Percentiles rank a stretch among this genome's conserved stretches.
Evolutionary conservation across 208 protist species (phyloP).

Genomic region (Leishmania turanica): DNA sequence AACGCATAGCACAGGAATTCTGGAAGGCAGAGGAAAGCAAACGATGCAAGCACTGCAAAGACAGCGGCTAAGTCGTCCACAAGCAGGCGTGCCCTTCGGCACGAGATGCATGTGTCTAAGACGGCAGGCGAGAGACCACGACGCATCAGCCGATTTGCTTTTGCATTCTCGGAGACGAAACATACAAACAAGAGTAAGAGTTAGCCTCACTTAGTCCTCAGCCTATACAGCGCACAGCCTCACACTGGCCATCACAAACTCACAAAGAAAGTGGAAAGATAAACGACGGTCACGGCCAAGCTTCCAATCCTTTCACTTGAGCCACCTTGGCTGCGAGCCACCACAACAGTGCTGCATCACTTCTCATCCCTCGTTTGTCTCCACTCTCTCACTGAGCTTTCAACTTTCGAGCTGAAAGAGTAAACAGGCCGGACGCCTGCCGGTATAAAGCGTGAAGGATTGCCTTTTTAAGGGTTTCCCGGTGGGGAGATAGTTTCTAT

Average conservation of each 20-base stretch:
- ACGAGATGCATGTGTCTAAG: neutral
- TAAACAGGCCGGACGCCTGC: neutral
- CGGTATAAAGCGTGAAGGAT: neutral
- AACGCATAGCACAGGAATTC: neutral
- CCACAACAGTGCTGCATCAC: neutral
- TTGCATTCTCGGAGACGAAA: constrained; percentile 2
- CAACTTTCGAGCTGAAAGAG: neutral
- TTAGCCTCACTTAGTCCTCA: constrained; percentile 4
- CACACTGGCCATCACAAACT: neutral
- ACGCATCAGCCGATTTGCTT: neutral
- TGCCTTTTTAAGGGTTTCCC: neutral
- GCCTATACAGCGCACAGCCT: constrained; percentile 7
- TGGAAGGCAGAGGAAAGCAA: neutral
- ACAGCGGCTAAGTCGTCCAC: neutral
- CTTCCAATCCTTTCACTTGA: too few relatives aligned
- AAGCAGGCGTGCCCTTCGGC: neutral
- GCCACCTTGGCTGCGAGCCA: neutral
- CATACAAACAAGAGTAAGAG: constrained; percentile 1
- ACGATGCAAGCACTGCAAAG: neutral
- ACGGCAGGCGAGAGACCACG: neutral
- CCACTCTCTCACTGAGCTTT: neutral
- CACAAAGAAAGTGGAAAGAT: neutral
- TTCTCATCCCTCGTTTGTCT: neutral
- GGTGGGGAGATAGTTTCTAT: neutral
- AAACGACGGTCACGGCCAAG: neutral